Conservation (phyloP, 495 filamentous ascomycete species). For the Penicillium parvum region DNA sequence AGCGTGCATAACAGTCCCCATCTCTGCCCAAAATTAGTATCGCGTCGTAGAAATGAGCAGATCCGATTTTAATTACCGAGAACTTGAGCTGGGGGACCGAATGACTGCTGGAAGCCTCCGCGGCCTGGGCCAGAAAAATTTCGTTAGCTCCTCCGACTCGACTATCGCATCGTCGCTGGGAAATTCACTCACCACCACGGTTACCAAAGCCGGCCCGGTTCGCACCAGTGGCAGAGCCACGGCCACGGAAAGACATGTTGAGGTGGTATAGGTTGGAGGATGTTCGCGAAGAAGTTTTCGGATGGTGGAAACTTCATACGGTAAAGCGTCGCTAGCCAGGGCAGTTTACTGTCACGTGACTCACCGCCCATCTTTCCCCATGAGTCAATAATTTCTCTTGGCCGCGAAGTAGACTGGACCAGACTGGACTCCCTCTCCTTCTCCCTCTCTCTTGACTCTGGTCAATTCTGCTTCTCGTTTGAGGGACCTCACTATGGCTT, state of each 20-base stretch:
- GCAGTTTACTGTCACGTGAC: conserved; percentile 38
- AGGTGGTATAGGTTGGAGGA: conserved; percentile 23
- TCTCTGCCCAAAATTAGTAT: conserved; percentile 53
- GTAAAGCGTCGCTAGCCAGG: conserved; percentile 48
- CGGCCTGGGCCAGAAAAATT: conserved; percentile 49
- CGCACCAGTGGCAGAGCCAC: conserved; percentile 44
- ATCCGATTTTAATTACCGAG: conserved; percentile 45
- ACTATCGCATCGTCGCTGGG: neutral
- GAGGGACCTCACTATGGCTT: conserved; percentile 31
- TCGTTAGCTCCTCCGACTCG: conserved; percentile 27
- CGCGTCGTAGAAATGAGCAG: neutral
- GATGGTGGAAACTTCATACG: conserved; percentile 45
- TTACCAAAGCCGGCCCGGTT: conserved; percentile 48
- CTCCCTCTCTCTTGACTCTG: conserved; percentile 13
- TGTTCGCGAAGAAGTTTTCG: conserved; percentile 46
- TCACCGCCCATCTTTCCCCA: conserved; percentile 38
- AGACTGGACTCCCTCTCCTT: conserved; percentile 1
- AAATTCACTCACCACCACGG: conserved; percentile 36
- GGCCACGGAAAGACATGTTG: conserved; percentile 54
- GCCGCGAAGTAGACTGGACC: conserved; percentile 1
- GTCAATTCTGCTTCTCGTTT: conserved; percentile 15
- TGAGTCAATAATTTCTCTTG: conserved; percentile 21
- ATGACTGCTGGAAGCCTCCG: conserved; percentile 59
- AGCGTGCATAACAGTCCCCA: conserved; percentile 89
- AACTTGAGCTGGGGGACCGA: conserved; percentile 64